Base-by-base conservation (phyloP, 225 moss, liverwort and hornwort species). In the Asterella californica region DNA sequence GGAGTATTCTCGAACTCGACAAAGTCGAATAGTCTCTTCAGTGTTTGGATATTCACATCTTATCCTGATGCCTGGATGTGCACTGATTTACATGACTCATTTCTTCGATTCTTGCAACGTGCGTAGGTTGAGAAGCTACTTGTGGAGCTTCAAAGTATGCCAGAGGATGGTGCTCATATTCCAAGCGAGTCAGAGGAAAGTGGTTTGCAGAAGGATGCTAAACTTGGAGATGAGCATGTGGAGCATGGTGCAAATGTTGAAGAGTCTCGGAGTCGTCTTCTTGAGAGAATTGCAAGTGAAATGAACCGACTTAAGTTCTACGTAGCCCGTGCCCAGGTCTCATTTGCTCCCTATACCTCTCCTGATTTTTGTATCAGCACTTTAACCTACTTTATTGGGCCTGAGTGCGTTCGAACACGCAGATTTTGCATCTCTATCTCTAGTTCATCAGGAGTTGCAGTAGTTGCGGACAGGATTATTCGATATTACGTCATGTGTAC, bases 261-360 rank as follows among this genome's bases (percentile, higher is more conserved):
- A 81, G 93, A 91, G 63, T 84, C 92, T 53, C 88, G 93, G 29
- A 92, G 93, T 82, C 92, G 93, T 25, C 85, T 96, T 72, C 79
- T 96, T 85, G 95, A 96, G 85, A 90, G 93, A 78, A 93, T 96
- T 83, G 95, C 92, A 7, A 92, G 95, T 74, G 95, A 96, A 87
- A 92, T 96, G 93, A 96, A 96, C 81, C 92, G 95, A 71, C 86
- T 96, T 66, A 93, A 96, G 73, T 96, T 96, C 54, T 93, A 96
- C 76, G 92, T 96, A 75, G 95, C 93, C 8, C 90, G 92, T 81
- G 93, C 93, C 64, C 90, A 94, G 92, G 94, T 91, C 25, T 30
- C 4, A 47, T 29, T 50, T 66, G 29, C 36, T 32, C 60, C 52
- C 15, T 17, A 22, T 6, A 69, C n/a, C 25, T n/a, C 46, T 42